A percentile compares a stretch with the other conserved stretches of the same genome.
Conservation (phyloP, 2,329 filamentous ascomycete species). For the Aschersonia sp. region DNA sequence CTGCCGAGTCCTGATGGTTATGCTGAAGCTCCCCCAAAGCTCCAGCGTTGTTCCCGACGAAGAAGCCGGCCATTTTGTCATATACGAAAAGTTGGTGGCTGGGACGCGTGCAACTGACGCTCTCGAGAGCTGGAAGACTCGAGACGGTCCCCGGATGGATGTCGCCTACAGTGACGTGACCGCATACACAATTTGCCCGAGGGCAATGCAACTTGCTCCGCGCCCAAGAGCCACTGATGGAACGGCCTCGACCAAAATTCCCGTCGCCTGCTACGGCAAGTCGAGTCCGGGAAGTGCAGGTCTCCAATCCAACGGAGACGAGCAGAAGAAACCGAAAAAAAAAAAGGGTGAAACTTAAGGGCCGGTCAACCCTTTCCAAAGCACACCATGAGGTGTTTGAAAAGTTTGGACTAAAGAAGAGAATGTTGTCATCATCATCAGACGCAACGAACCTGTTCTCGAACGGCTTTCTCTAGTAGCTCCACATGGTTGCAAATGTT, state of each 20-base stretch:
- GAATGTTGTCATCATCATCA: conserved; percentile 1
- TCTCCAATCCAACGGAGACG: too few relatives aligned
- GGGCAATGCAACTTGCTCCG: too few relatives aligned
- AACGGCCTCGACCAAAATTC: too few relatives aligned
- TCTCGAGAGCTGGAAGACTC: neutral
- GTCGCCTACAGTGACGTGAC: too few relatives aligned
- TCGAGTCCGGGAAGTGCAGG: too few relatives aligned
- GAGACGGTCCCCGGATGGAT: too few relatives aligned
- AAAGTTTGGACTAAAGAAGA: neutral
- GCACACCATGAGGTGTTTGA: neutral
- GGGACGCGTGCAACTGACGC: neutral
- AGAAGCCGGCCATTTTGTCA: conserved; percentile 15
- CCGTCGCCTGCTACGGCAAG: too few relatives aligned
- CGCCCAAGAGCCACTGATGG: too few relatives aligned
- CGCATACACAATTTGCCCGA: too few relatives aligned
- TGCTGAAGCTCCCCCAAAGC: conserved; percentile 43
- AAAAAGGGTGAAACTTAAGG: neutral
- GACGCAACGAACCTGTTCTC: neutral
- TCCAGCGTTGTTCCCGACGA: conserved; percentile 22
- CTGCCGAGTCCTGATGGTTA: conserved; percentile 31
- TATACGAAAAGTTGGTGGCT: neutral
- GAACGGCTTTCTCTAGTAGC: neutral
- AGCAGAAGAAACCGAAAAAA: neutral
- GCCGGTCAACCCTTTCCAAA: neutral
- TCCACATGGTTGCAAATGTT: neutral